Evolutionary conservation across 2,329 filamentous ascomycete species (phyloP), one percentile per base, ranked within the genome.

Genomic region (Trichoderma sp.): DNA sequence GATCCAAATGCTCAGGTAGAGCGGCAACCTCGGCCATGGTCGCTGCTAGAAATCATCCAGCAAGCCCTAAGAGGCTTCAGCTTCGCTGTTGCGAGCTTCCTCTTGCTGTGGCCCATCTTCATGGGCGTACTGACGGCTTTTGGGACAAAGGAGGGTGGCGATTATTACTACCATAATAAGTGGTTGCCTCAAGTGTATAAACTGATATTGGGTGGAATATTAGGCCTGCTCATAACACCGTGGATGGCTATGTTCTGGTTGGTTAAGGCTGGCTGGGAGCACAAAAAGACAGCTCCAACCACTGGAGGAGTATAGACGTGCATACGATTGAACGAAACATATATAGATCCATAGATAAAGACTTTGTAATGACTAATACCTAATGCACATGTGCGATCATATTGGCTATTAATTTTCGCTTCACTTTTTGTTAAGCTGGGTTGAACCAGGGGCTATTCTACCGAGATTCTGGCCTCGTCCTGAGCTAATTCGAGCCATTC

Each of bases 221-320:
- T 64, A 12, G 61, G 25, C 3, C 12, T 64, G 50, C 50, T 64
- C 29, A 54, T 37, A 2, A 64, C 61, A 9, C 61, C 61, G 13
- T 37, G 53, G 25, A 64, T 64, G 61, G 61, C 61, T 3, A 64
- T 64, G 61, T 64, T 64, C 35, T 64, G 61, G 61, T n/a, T 64
- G 48, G 19, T 56, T 2, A 64, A 64, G 27, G 61, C 61, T 42
- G 61, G 61, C 13, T 64, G 61, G 61, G 61, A 64, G 19, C 15
- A 45, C 19, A 39, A 10, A 19, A 34, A 32, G 35, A 34, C n/a
- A 9, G 6, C n/a, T 8, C 2, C n/a, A 0, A 19, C 9, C n/a
- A 17, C n/a, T 45, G 35, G 27, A 8, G 50, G 56, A n/a, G 61
- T 56, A 34, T 54, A 39, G 53, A 13, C 4, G 7, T 34, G 61